A percentile compares a stretch with the other conserved stretches of the same genome.
These are phyloP conservation scores for Linnemannia schmuckeri DNA, from an alignment of 192 early-diverging fungal genomes.

Conservation along the genomic window DNA sequence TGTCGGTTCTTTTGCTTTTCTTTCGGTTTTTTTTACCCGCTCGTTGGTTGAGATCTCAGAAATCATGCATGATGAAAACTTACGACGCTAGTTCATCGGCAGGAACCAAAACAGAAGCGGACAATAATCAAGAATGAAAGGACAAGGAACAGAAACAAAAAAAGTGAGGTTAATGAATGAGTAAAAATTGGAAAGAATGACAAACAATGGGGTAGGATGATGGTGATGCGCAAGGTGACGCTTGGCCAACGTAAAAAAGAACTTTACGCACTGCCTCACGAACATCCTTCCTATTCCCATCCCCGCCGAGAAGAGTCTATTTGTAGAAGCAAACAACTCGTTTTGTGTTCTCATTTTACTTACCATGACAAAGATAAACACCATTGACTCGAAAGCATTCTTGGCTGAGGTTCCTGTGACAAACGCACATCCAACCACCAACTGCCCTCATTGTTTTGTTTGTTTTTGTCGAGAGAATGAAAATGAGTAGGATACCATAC, in stretches of 20 bases:
- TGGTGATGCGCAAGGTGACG: not conserved
- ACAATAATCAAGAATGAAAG: no score
- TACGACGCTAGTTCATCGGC: conserved; percentile 20
- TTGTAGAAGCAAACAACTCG: not conserved
- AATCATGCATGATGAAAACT: not conserved
- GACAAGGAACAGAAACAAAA: no score
- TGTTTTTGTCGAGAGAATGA: not conserved
- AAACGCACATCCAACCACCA: conserved; percentile 47
- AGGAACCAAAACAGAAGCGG: no score
- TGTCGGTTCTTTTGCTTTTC: not conserved
- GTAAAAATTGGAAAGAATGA: no score
- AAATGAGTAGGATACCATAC: not conserved
- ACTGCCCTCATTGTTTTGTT: not conserved
- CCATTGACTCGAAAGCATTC: conserved; percentile 53
- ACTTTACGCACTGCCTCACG: not conserved
- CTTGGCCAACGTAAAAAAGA: not conserved
- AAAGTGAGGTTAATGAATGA: no score
- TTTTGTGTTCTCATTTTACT: not conserved
- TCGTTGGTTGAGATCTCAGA: no score
- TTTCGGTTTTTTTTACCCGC: no score
- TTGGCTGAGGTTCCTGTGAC: conserved; percentile 51
- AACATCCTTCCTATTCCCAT: not conserved
- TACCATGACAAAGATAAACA: conserved; percentile 52
- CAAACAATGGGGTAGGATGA: no score
- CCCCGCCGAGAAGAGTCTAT: not conserved